Conservation (phyloP, 352 stramenopile species). For the Phytophthora tentaculata region DNA sequence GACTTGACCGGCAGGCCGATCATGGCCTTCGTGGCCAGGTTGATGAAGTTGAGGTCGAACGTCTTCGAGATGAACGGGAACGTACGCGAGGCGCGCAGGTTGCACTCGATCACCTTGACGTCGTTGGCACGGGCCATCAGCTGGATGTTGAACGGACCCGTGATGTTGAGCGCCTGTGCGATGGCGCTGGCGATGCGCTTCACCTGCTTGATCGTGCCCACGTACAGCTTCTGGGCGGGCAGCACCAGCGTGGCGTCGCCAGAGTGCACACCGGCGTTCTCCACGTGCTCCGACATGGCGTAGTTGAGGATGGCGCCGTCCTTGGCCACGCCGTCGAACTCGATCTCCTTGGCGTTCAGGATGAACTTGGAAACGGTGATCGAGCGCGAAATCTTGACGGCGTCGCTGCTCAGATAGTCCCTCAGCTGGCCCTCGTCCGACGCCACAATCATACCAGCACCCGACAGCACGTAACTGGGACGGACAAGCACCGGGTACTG, state of each 20-base stretch:
- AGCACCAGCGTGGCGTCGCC: conserved; percentile 98
- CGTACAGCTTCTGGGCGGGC: conserved; percentile 97
- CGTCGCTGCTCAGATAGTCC: conserved; percentile 64
- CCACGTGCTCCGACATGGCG: conserved; percentile 99
- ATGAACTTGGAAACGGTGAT: conserved; percentile 99
- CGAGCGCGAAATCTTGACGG: conserved; percentile 94
- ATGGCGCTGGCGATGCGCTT: conserved; percentile 96
- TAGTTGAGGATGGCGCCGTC: conserved; percentile 98
- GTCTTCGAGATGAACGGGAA: conserved; percentile 99
- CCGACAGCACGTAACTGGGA: conserved; percentile 96
- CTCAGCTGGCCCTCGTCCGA: conserved; percentile 91
- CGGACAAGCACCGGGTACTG: conserved; percentile 97
- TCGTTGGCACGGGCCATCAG: conserved; percentile 98
- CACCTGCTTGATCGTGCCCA: conserved; percentile 97
- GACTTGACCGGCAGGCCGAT: conserved; percentile 90
- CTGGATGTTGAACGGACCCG: conserved; percentile 99
- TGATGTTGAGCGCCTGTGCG: conserved; percentile 96
- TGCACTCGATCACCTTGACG: conserved; percentile 99
- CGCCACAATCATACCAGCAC: conserved; percentile 97
- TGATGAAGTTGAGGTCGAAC: conserved; percentile 99
- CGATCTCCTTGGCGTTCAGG: conserved; percentile 98
- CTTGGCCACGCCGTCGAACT: conserved; percentile 98
- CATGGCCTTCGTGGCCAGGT: conserved; percentile 95
- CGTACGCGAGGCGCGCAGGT: conserved; percentile 97
- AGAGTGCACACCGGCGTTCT: conserved; percentile 99